Conservation (phyloP, 495 filamentous ascomycete species). For the Immersiella caudata region DNA sequence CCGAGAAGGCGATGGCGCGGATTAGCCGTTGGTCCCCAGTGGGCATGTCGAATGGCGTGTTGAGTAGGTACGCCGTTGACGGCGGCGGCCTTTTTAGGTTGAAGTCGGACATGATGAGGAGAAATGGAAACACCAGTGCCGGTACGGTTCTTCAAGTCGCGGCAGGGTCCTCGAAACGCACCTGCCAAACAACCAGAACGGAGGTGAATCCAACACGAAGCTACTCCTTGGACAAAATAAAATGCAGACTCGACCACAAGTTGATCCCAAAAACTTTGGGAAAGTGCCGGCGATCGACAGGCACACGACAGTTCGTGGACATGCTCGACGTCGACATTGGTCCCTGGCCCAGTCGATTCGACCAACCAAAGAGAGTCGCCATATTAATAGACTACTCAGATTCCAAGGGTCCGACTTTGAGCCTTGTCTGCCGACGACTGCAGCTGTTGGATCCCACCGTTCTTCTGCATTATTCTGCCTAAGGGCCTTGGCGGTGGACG, state of each 20-base stretch:
- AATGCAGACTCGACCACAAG: background rate
- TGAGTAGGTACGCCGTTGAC: background rate
- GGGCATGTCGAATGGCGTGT: slow-evolving; percentile 14
- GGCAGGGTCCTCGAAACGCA: too few relatives aligned
- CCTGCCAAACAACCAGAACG: too few relatives aligned
- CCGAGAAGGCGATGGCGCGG: slow-evolving; percentile 14
- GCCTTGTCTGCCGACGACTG: background rate
- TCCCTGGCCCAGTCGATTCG: background rate
- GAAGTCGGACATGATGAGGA: background rate
- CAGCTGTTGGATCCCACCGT: background rate
- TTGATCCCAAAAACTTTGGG: background rate
- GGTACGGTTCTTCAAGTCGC: too few relatives aligned
- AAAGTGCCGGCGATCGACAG: background rate
- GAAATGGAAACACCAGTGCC: too few relatives aligned
- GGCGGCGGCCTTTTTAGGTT: background rate
- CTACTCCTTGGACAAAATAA: background rate
- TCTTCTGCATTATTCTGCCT: background rate
- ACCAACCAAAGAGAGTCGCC: background rate
- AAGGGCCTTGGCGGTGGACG: background rate
- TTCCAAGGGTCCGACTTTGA: background rate
- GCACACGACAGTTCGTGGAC: background rate
- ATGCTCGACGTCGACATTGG: background rate
- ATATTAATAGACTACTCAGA: background rate
- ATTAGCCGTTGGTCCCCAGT: background rate
- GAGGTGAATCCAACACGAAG: background rate